Base-by-base conservation (phyloP, 805 yeast species). In the Pichia paraexigua region DNA sequence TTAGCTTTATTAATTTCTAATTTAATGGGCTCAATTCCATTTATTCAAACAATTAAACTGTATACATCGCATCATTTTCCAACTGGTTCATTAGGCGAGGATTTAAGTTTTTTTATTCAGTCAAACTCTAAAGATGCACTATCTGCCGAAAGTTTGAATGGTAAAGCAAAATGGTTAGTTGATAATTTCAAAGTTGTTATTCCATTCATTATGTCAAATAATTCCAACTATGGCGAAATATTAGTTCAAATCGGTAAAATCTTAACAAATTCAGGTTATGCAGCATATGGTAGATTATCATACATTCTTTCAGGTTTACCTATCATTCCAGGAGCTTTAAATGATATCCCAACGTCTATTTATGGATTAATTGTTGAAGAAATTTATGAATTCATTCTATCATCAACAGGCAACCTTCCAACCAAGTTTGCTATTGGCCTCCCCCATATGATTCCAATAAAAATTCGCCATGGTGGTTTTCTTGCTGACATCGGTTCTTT, bases 1-100 rank as follows among this genome's bases (percentile, higher is more conserved):
- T 72, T 90, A 65, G 85, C 96, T 0, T 67, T 92, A 50, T 63
- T 89, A 30, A 70, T 91, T 47, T 82, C 95, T 1, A 77, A 83
- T 53, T 65, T 87, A 18, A 69, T 80, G 27, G 85, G 94, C 2
- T 77, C 78, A 21, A 82, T 79, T 4, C 72, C 73, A 40, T 58
- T 64, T 41, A 49, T 57, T 12, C 60, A 63, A 24, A 76, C 84
- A 2, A 82, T 84, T 7, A 72, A 81, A 24, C 43, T 64, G 15
- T 68, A 60, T 52, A 45, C 63, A 0, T 28, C 52, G 1, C 42
- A 47, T 8, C 56, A 53, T 22, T 60, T 66, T 43, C 56, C 58
- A 28, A 39, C 43, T 1, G 62, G 61, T 51, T n/a, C 60, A 2
- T 27, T 63, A 17, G 60, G 62, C 41, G 62, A 61, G 41, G 63